These are phyloP conservation scores for Plasmopara muralis DNA, from an alignment of 352 stramenopile genomes.

Conservation along the genomic window DNA sequence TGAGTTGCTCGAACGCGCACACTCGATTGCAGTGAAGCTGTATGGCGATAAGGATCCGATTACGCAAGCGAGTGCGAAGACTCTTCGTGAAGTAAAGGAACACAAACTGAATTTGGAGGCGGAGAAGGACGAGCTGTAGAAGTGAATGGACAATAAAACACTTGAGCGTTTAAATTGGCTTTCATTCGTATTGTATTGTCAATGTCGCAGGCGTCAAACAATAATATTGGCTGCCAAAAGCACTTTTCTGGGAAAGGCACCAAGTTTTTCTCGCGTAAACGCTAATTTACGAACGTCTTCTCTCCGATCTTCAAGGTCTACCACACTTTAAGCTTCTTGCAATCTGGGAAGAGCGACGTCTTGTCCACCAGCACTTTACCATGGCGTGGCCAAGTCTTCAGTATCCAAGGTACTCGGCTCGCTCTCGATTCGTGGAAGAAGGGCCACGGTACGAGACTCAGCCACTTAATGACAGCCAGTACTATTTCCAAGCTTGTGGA, in stretches of 20 bases:
- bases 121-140: conserved; percentile 38
- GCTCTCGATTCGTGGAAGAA: conserved; percentile 1
- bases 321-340: too few relatives aligned
- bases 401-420: neutral
- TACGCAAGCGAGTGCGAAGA: conserved; percentile 53
- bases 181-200: neutral
- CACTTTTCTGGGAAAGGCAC: neutral
- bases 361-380: neutral
- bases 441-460: neutral
- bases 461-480: neutral
- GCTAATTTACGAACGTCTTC: neutral
- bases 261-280: neutral
- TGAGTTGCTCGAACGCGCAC: conserved; percentile 53
- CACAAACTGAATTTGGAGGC: conserved; percentile 40
- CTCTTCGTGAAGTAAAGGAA: conserved; percentile 51
- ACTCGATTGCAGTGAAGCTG: conserved; percentile 57
- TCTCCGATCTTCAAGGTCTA: neutral
- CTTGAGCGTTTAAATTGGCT: neutral
- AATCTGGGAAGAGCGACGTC: neutral
- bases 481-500: neutral
- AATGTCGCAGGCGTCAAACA: neutral
- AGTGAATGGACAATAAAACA: too few relatives aligned
- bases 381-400: conserved; percentile 2
- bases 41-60: conserved; percentile 61
- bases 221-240: neutral